Evolutionary conservation across 2,329 filamentous ascomycete species (phyloP), one percentile per base, ranked within the genome.

Genomic region (Fusarium temperatum): DNA sequence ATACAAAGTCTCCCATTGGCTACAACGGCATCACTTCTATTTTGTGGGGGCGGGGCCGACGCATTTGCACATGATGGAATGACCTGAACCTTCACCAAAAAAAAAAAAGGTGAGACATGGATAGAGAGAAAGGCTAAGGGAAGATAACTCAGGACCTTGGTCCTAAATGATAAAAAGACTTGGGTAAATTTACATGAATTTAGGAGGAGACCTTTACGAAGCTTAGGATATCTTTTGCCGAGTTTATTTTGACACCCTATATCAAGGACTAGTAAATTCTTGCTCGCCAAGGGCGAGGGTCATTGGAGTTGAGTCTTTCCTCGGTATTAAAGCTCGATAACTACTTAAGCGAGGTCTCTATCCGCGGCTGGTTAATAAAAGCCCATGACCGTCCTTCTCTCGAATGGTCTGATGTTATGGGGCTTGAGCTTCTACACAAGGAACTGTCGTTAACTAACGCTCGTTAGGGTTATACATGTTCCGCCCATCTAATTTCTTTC

Each of bases 41-140:
- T 73, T 70, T 75, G 73, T 56, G 73, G 73, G 73, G 73, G 73
- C 36, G 73, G 73, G 72, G 73, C 73, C 73, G 73, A 63, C 30
- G 42, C 14, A 55, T 54, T 59, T 62, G 68, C 72, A 73, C 58
- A 73, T 74, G 72, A 66, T 63, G 48, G 32, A 38, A 58, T 17
- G n/a, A 18, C 38, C 35, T 28, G 5, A 39, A 24, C 38, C n/a
- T 48, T 24, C 18, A 39, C 38, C 35, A 28, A 54, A 24, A 45
- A 24, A 24, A 45, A 24, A 24, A n/a, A 24, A 51, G 6, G 24
- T 39, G 38, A 38, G 22, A 35, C 45, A 35, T n/a, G 12, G 26
- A 45, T 64, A 28, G 42, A 45, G 15, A 35, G 32, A 35, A 15
- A 35, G 32, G 8, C 7, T 17, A 35, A 1, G 14, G 32, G 32